Evolutionary conservation across 192 early-diverging fungal genomes (phyloP).

Genomic region (Coemansia sp.): DNA sequence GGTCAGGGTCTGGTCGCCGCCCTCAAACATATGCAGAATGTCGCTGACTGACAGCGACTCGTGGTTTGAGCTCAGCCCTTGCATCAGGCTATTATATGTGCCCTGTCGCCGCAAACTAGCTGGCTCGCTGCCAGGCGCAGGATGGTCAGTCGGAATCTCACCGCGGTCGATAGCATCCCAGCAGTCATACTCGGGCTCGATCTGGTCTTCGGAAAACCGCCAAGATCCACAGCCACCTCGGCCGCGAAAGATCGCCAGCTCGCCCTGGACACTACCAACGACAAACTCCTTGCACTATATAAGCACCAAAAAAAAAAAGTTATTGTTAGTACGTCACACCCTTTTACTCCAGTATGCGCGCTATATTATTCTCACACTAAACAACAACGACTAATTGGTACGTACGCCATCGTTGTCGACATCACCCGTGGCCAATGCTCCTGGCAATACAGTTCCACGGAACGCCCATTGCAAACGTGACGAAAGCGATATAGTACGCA

Average conservation of each 20-base stretch:
- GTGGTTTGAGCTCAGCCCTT: slow-evolving; percentile 22
- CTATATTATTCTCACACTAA: neutral
- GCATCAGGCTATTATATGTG: slow-evolving; percentile 30
- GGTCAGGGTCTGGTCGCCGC: slow-evolving; percentile 8
- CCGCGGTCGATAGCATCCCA: slow-evolving; percentile 52
- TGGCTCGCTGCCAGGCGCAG: neutral
- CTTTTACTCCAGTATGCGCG: neutral
- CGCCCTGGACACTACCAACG: slow-evolving; percentile 54
- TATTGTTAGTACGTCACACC: too few species aligned
- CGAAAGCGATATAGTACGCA: slow-evolving; percentile 52
- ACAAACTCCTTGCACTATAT: slow-evolving; percentile 58
- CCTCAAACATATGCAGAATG: slow-evolving; percentile 45
- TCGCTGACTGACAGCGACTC: slow-evolving; percentile 48
- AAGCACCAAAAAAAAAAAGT: neutral
- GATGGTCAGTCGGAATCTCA: slow-evolving; percentile 26
- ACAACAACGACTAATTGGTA: neutral
- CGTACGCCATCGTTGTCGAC: slow-evolving; percentile 57
- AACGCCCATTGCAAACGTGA: slow-evolving; percentile 57
- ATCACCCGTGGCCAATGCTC: slow-evolving; percentile 53
- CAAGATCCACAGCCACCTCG: slow-evolving; percentile 54
- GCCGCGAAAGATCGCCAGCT: slow-evolving; percentile 55
- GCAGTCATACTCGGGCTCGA: slow-evolving; percentile 55
- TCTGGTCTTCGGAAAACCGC: slow-evolving; percentile 48
- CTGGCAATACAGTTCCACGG: slow-evolving; percentile 51
- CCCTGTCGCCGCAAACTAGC: slow-evolving; percentile 27